Base-by-base conservation (phyloP, 176 grass and related monocot species). In the Phoenix dactylifera region DNA sequence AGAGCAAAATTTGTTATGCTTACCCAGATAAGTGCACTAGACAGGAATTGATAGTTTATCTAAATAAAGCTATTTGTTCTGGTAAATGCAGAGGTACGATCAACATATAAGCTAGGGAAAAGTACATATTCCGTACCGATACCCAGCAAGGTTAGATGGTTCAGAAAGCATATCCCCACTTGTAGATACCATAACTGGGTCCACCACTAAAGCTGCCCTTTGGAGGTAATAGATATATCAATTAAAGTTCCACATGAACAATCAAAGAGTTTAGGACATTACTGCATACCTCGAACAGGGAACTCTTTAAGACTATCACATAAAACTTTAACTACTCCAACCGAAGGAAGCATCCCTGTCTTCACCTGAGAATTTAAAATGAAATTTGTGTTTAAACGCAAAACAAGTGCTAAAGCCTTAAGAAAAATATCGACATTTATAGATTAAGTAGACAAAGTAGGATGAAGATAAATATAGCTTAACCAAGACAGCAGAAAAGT, bases 121-220 rank as follows among this genome's bases (percentile, higher is more conserved):
- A 63, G 17, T 35, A 48, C 24, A 49, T 69, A 5, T 20, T 20
- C 0, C 20, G 5, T 77, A 85, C 93, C 87, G 80, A 76, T 83
- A 97, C 65, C 35, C 68, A 57, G 70, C 26, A n/a, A 91, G 59
- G 70, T 87, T 83, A 57, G 84, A 84, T 51, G 81, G 55, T 64
- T 64, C 87, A 30, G 84, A 85, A 75, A 97, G 92, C 50, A 54
- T 61, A 74, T 97, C 76, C 51, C 92, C 92, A 35, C 87, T 91
- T 51, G 92, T 97, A 69, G 92, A 91, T 51, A 97, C 84, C 92
- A 97, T 80, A 74, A 97, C 87, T 39, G 92, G 92, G 91, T 97
- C 92, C 57, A 97, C 92, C 62, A 97, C 87, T 83, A 97, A 77
- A 88, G 92, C 92, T 91, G 92, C 74, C 75, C 90, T 87, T 55